Conservation (phyloP, 2,329 filamentous ascomycete genomes). For the Stenocarpella maydis region DNA sequence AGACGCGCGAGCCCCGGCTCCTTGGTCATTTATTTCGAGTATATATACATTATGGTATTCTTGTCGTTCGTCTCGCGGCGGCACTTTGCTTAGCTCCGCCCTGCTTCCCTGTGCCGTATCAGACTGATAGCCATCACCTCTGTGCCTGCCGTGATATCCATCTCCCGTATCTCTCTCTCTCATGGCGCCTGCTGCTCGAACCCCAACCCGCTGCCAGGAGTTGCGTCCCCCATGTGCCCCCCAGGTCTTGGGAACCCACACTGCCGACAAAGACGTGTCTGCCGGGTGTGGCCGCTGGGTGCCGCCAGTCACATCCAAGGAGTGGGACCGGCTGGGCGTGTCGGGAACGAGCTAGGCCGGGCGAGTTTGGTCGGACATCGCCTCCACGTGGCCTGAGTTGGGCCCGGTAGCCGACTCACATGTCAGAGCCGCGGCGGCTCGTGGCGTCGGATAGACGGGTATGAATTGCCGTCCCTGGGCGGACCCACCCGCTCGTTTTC, state of each 20-base stretch:
- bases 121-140: not conserved
- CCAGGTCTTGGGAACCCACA: no score
- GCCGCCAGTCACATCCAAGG: no score
- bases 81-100: not conserved
- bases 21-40: not conserved
- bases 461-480: no score
- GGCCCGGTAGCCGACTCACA: not conserved
- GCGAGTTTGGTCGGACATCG: not conserved
- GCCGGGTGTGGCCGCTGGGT: not conserved
- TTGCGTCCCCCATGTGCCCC: no score
- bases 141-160: no score
- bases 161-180: not conserved
- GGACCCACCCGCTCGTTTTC: no score
- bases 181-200: no score
- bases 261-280: not conserved
- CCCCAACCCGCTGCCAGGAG: not conserved
- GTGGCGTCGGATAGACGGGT: no score
- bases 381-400: not conserved
- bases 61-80: not conserved
- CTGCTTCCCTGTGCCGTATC: not conserved
- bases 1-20: not conserved
- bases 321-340: not conserved
- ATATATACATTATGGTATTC: not conserved
- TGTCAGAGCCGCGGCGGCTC: not conserved
- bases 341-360: no score